A percentile compares a stretch with the other conserved stretches of the same genome.
phyloP scores from a whole-genome alignment of 208 protist genomes.

The Trypanosoma lewisi region DNA sequence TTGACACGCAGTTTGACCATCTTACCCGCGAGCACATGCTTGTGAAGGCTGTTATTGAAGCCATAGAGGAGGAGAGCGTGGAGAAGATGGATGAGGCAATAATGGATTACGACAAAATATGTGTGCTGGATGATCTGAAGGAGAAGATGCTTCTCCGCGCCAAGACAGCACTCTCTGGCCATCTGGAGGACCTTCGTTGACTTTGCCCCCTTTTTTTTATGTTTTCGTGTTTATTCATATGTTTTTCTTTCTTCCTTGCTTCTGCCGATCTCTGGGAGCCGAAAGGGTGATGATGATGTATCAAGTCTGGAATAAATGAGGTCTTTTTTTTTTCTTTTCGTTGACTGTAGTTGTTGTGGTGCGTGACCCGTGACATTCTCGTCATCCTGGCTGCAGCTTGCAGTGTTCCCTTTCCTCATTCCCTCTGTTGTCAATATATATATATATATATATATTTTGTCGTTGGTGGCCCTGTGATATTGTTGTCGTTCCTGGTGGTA shows the following conservation, averaged over 20 bases:
- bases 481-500: too few species aligned
- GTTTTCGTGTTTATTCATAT: constrained; percentile 9
- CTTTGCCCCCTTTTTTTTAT: constrained; percentile 12
- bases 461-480: too few species aligned
- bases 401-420: too few species aligned
- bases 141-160: constrained; percentile 75
- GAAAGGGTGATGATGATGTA: too few species aligned
- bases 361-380: too few species aligned
- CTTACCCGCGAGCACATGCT: constrained; percentile 87
- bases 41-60: constrained; percentile 73
- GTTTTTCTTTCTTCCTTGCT: constrained; percentile 1
- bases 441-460: too few species aligned
- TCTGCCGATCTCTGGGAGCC: background rate
- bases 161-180: constrained; percentile 54
- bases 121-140: constrained; percentile 58
- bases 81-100: constrained; percentile 71
- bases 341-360: too few species aligned
- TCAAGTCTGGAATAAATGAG: too few species aligned
- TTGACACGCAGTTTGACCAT: constrained; percentile 86
- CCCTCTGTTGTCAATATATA: too few species aligned
- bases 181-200: constrained; percentile 57
- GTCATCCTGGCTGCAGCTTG: too few species aligned
- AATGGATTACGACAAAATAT: constrained; percentile 76
- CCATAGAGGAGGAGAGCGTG: constrained; percentile 56
- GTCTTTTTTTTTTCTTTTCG: too few species aligned